Base-by-base conservation (phyloP, 2,329 filamentous ascomycete species). In the Aspergillus pseudotamarii region DNA sequence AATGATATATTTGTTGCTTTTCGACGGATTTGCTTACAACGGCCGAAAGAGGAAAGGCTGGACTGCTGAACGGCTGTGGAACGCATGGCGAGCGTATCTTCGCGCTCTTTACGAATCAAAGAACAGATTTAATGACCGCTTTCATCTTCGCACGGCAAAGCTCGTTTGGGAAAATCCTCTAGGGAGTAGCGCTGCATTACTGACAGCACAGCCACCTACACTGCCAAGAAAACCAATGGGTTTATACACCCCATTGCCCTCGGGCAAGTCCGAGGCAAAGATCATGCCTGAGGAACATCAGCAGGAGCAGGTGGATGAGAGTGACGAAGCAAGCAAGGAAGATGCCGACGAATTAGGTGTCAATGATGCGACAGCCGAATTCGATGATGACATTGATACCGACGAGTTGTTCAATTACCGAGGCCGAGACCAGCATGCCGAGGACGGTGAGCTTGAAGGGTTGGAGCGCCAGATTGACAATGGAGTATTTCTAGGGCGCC, bases 21-120 rank as follows among this genome's bases (percentile, higher is more conserved):
- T 98, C 79, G 90, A 92, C 70, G 93, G 91, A 0, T 99, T 98
- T 73, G 83, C 85, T 36, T 76, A 81, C 2, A 89, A 97, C 72
- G 94, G 94, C 12, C 88, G 84, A 21, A 79, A 82, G 28, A 81
- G 88, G 66, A 88, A 89, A 0, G 83, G 87, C 14, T 99, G 95
- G 94, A 92, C 87, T 32, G 80, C 82, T 34, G 78, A 85, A 67
- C 85, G 88, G n/a, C 84, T 98, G 3, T 84, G 89, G 50, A 83
- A 82, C 48, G 86, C 93, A 12, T 91, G 91, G 84, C 76, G 82
- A 10, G 86, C 90, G 0, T 88, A 93, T 66, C 79, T 91, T 32
- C 73, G 74, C 56, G 78, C 76, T 30, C 68, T 82, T 26, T 71
- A 76, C 51, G 73, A 79, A 61, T 77, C 77, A 2, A 73, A 71